phyloP scores from a whole-genome alignment of 1,139 yeast genomes.

The Hansenula sp. region DNA sequence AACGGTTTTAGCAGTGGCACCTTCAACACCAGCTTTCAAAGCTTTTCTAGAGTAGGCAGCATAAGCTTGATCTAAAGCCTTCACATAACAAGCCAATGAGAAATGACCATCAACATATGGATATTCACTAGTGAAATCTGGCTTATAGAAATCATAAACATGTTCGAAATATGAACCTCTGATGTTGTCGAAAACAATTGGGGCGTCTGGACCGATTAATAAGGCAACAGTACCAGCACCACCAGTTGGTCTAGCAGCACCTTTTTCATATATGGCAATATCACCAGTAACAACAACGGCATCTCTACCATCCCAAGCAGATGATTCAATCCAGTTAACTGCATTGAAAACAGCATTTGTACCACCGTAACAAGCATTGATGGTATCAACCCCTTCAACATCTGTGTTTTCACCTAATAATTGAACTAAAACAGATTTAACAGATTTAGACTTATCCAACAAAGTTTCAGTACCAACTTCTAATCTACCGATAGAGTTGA shows the following conservation, averaged over 20 bases:
- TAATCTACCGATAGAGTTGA: conserved; percentile 80
- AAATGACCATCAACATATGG: conserved; percentile 98
- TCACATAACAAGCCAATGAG: conserved; percentile 89
- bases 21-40: conserved; percentile 46
- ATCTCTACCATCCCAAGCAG: conserved; percentile 97
- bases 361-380: conserved; percentile 99
- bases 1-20: conserved; percentile 45
- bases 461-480: conserved; percentile 99
- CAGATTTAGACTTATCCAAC: conserved; percentile 95
- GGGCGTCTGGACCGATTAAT: conserved; percentile 97
- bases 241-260: conserved; percentile 99
- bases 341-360: conserved; percentile 93
- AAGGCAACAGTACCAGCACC: conserved; percentile 98
- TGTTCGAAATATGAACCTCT: conserved; percentile 95
- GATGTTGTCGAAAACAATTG: conserved; percentile 82
- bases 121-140: conserved; percentile 93
- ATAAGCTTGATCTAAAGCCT: conserved; percentile 89
- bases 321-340: conserved; percentile 93
- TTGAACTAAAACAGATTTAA: conserved; percentile 94
- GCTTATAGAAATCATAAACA: conserved; percentile 97
- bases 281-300: conserved; percentile 98
- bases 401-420: conserved; percentile 86
- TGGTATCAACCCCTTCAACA: conserved; percentile 93
- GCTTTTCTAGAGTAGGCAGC: conserved; percentile 78
- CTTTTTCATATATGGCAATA: conserved; percentile 95